Evolutionary conservation across 306 rosid species (phyloP).

Genomic region (Quercus dentata): DNA sequence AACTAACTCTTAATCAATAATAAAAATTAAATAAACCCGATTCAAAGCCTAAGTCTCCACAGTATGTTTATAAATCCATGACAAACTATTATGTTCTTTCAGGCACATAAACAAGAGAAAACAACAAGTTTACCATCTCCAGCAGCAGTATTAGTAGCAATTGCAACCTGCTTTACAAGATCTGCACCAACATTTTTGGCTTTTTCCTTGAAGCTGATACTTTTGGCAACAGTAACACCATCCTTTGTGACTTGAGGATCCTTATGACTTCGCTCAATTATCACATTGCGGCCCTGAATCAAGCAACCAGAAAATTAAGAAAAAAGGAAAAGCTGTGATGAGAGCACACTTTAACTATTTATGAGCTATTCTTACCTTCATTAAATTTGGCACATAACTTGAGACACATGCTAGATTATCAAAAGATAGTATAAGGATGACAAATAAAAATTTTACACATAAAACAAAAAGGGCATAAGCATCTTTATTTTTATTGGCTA

Average conservation of each 20-base stretch:
- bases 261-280: constrained; percentile 59
- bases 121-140: constrained; percentile 70
- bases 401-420: background rate
- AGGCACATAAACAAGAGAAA: background rate
- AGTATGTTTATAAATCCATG: background rate
- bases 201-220: constrained; percentile 67
- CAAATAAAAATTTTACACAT: background rate
- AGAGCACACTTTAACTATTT: background rate
- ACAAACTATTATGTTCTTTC: background rate
- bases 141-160: constrained; percentile 82
- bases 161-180: constrained; percentile 91
- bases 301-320: constrained; percentile 18
- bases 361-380: background rate
- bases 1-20: background rate
- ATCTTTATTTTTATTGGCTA: background rate
- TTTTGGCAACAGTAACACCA: constrained; percentile 92
- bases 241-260: constrained; percentile 81
- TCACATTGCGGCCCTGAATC: constrained; percentile 86
- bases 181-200: constrained; percentile 80
- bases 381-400: background rate
- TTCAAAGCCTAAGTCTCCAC: background rate
- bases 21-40: background rate
- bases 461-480: background rate
- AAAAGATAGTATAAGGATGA: background rate
- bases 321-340: background rate